Conservation (phyloP, 352 stramenopile genomes). For the Thraustochytrium striatum region DNA sequence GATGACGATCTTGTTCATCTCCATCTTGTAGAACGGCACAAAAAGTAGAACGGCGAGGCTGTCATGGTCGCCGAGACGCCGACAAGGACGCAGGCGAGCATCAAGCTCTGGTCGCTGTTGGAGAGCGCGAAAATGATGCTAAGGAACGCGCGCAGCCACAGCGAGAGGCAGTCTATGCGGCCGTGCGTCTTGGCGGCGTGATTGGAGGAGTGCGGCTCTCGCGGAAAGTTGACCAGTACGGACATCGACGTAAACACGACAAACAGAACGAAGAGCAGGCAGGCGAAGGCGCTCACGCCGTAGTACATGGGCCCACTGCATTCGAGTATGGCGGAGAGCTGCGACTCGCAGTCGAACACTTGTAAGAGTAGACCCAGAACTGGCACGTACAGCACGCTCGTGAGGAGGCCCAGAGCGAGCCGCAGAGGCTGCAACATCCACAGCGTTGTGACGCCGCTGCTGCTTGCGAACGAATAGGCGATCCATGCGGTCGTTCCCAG, state of each 20-base stretch:
- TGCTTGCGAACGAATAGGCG: slow-evolving; percentile 1
- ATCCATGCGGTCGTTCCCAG: neutral
- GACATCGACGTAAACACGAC: neutral
- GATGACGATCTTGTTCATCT: slow-evolving; percentile 19
- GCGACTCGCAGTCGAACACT: neutral
- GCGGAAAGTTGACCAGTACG: slow-evolving; percentile 19
- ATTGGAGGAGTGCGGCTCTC: neutral
- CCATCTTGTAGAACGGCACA: slow-evolving; percentile 22
- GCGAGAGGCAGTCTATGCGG: neutral
- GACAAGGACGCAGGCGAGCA: neutral
- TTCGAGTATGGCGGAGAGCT: neutral
- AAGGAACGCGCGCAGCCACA: neutral
- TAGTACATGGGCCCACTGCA: slow-evolving; percentile 6
- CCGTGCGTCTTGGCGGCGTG: neutral
- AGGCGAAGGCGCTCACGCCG: neutral
- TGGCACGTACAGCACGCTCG: slow-evolving; percentile 13
- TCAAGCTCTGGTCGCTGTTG: neutral
- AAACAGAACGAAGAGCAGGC: neutral
- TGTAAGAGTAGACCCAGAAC: neutral
- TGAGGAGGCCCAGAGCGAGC: neutral
- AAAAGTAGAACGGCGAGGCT: neutral
- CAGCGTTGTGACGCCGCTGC: neutral
- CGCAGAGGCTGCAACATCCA: neutral
- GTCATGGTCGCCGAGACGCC: neutral
- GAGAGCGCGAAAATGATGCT: slow-evolving; percentile 16